These are phyloP conservation scores for Massariosphaeria phaeospora DNA, from an alignment of 495 filamentous ascomycete genomes.

Conservation along the genomic window DNA sequence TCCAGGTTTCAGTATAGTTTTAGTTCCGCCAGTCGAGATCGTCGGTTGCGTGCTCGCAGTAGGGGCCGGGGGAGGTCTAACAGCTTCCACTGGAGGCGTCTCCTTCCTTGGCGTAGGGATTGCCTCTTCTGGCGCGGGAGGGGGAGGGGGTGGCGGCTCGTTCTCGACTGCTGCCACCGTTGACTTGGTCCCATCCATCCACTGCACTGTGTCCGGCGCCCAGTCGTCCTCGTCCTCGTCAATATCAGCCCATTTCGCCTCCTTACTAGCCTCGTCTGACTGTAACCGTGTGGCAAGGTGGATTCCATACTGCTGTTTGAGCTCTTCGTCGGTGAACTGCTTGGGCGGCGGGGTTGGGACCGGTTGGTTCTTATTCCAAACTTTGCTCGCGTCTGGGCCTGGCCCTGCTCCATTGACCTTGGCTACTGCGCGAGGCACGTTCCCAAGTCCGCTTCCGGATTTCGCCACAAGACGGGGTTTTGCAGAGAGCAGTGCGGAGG, in stretches of 20 bases:
- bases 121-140: conserved; percentile 35
- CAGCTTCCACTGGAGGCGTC: conserved; percentile 9
- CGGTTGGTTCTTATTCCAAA: conserved; percentile 98
- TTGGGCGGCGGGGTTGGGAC: conserved; percentile 75
- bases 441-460: conserved; percentile 53
- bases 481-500: conserved; percentile 45
- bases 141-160: conserved; percentile 35
- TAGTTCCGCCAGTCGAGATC: conserved; percentile 32
- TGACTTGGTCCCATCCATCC: conserved; percentile 95
- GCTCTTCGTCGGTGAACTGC: conserved; percentile 93
- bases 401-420: conserved; percentile 45
- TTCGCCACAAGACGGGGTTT: conserved; percentile 65
- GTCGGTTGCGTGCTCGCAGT: conserved; percentile 23
- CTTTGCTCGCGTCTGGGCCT: conserved; percentile 65
- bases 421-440: conserved; percentile 46
- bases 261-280: conserved; percentile 73
- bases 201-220: conserved; percentile 92
- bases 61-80: conserved; percentile 7
- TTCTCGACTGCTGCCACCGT: conserved; percentile 57
- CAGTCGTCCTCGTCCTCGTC: conserved; percentile 98
- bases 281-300: conserved; percentile 90
- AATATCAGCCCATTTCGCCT: conserved; percentile 96
- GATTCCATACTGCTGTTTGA: conserved; percentile 92
- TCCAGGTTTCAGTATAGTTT: conserved; percentile 44
- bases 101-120: conserved; percentile 41